Percentiles rank a stretch among this genome's conserved stretches.
phyloP scores from a whole-genome alignment of 2,329 filamentous ascomycete genomes.

The Penicillium aurantiogriseum region DNA sequence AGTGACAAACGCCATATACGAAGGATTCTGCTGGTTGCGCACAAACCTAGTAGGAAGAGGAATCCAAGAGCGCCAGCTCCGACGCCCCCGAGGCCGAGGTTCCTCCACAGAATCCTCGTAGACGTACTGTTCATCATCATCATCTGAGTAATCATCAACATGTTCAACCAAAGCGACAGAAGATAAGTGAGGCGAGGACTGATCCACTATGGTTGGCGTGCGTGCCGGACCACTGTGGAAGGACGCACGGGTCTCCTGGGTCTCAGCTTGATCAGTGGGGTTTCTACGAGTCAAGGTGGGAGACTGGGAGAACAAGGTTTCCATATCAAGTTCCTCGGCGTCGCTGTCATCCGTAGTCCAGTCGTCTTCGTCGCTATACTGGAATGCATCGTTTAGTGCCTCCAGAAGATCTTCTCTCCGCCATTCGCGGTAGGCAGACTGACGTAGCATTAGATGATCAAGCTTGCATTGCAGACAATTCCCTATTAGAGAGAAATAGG shows the following conservation, averaged over 20 bases:
- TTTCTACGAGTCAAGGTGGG: background rate
- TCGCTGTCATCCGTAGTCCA: background rate
- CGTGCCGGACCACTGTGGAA: background rate
- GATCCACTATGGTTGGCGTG: background rate
- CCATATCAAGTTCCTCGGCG: background rate
- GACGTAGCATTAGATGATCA: background rate
- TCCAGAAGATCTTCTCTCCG: background rate
- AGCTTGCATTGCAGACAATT: constrained; percentile 9
- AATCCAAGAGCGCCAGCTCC: background rate
- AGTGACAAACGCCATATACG: background rate
- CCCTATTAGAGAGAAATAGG: constrained; percentile 16
- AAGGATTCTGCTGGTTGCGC: background rate
- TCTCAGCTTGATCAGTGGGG: background rate
- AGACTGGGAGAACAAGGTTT: background rate
- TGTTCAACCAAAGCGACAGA: background rate
- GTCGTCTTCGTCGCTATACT: background rate
- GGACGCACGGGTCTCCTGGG: background rate
- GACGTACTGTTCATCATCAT: background rate
- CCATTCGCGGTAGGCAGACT: background rate
- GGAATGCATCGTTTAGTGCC: background rate
- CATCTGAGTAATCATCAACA: background rate
- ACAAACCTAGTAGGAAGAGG: background rate
- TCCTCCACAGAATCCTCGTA: background rate
- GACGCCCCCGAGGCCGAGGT: too few relatives aligned
- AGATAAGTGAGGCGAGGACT: background rate